Percentiles rank a stretch among this genome's conserved stretches.
phyloP scores from a whole-genome alignment of 2,329 filamentous ascomycete species.

The Trichoderma guizhouense region DNA sequence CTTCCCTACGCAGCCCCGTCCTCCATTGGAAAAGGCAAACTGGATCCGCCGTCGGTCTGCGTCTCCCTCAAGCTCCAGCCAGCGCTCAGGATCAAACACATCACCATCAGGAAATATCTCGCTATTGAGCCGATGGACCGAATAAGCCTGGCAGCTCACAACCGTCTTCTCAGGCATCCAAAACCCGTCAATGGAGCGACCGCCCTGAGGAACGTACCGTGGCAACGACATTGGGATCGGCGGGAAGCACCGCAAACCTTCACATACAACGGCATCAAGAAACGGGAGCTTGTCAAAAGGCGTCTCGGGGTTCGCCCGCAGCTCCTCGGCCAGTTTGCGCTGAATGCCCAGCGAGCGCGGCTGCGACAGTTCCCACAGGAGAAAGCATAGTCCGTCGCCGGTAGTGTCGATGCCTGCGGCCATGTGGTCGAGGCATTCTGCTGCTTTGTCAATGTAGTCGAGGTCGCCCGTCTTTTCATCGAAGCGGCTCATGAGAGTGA shows the following conservation, averaged over 20 bases:
- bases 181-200: conserved; percentile 54
- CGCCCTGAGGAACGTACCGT: conserved; percentile 53
- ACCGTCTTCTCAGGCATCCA: conserved; percentile 52
- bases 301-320: conserved; percentile 39
- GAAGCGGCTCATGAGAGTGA: conserved; percentile 59
- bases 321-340: conserved; percentile 49
- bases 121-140: conserved; percentile 55
- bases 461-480: conserved; percentile 48
- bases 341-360: conserved; percentile 53
- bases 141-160: conserved; percentile 60
- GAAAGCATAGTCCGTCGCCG: conserved; percentile 64
- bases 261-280: conserved; percentile 61
- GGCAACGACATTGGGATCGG: conserved; percentile 67
- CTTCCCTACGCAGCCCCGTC: conserved; percentile 62
- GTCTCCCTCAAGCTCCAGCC: conserved; percentile 73
- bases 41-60: conserved; percentile 62
- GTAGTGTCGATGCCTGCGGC: conserved; percentile 70
- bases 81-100: conserved; percentile 74
- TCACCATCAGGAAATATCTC: conserved; percentile 78
- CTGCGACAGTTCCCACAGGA: conserved; percentile 69
- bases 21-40: conserved; percentile 65
- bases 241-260: conserved; percentile 60
- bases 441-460: conserved; percentile 54
- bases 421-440: conserved; percentile 70
- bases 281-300: conserved; percentile 52